Evolutionary conservation across 192 early-diverging fungal species (phyloP).

Genomic region (Rhizophagus prolifer): DNA sequence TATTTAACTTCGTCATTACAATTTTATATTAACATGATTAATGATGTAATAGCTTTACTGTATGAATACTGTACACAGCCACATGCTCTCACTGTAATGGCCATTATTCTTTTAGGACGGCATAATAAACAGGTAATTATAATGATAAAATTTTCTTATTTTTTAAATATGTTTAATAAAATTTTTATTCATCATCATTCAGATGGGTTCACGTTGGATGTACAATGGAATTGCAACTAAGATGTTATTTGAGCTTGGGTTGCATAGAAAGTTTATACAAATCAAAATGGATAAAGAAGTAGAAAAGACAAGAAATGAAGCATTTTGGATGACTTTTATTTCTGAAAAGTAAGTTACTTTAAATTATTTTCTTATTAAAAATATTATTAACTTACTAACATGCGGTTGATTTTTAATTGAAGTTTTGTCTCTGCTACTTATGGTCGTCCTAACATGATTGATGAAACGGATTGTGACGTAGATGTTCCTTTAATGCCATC

Average conservation of each 20-base stretch:
- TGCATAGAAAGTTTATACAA: background rate
- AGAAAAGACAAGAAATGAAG: slow-evolving; percentile 19
- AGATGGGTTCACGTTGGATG: slow-evolving; percentile 11
- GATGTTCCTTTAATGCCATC: background rate
- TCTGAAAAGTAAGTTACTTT: slow-evolving; percentile 20
- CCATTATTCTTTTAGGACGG: slow-evolving; percentile 10
- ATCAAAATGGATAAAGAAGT: slow-evolving; percentile 17
- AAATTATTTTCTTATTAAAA: background rate
- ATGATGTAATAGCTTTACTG: background rate
- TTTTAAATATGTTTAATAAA: background rate
- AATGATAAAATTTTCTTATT: background rate
- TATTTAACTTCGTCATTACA: too few relatives aligned
- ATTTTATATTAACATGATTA: background rate
- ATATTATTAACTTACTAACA: background rate
- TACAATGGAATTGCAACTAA: slow-evolving; percentile 28
- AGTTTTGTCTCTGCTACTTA: slow-evolving; percentile 26
- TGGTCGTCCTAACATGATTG: slow-evolving; percentile 28
- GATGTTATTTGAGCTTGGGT: slow-evolving; percentile 27
- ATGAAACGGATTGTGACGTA: slow-evolving; percentile 21
- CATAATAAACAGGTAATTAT: slow-evolving; percentile 25
- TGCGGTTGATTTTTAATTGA: background rate
- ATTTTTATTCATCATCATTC: background rate
- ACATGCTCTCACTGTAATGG: slow-evolving; percentile 18
- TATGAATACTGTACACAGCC: slow-evolving; percentile 26
- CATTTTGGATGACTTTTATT: slow-evolving; percentile 29